These are phyloP conservation scores for Pleurotus tuoliensis DNA, from an alignment of 768 basidiomycete species.

Conservation along the genomic window DNA sequence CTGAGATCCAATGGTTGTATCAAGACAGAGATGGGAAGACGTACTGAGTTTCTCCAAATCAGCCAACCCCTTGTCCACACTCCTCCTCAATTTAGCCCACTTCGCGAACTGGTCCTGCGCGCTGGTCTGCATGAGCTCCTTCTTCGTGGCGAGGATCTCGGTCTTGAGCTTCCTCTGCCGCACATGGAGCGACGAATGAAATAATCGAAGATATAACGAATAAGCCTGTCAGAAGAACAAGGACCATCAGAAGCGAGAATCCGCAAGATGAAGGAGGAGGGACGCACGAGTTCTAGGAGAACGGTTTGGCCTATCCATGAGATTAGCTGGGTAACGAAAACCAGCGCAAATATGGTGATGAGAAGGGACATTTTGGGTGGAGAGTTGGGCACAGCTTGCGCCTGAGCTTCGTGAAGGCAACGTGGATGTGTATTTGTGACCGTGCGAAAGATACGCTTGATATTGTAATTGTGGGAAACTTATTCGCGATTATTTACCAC, in stretches of 20 bases:
- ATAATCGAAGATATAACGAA: constrained; percentile 61
- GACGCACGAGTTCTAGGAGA: constrained; percentile 73
- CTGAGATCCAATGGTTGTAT: not conserved
- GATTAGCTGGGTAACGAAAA: constrained; percentile 79
- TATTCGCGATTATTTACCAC: no score
- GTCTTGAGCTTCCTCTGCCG: constrained; percentile 72
- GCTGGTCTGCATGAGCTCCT: constrained; percentile 84
- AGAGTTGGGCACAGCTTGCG: constrained; percentile 1
- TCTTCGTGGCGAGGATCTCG: constrained; percentile 75
- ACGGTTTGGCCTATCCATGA: constrained; percentile 88
- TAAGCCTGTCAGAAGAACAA: constrained; percentile 53
- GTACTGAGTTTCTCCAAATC: constrained; percentile 91
- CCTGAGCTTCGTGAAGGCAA: not conserved
- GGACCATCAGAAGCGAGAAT: constrained; percentile 1
- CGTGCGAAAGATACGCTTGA: no score
- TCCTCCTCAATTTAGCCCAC: constrained; percentile 92
- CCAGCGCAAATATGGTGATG: constrained; percentile 75
- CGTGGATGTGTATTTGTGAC: not conserved
- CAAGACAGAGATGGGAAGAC: not conserved
- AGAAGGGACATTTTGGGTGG: constrained; percentile 63
- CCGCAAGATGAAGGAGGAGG: not conserved
- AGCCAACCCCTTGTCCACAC: constrained; percentile 85
- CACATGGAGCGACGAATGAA: constrained; percentile 50
- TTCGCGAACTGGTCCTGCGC: constrained; percentile 98
- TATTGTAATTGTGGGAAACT: no score